A percentile compares a stretch with the other conserved stretches of the same genome.
These are phyloP conservation scores for Periconia macrospinosa DNA, from an alignment of 2,329 filamentous ascomycete genomes.

Conservation along the genomic window DNA sequence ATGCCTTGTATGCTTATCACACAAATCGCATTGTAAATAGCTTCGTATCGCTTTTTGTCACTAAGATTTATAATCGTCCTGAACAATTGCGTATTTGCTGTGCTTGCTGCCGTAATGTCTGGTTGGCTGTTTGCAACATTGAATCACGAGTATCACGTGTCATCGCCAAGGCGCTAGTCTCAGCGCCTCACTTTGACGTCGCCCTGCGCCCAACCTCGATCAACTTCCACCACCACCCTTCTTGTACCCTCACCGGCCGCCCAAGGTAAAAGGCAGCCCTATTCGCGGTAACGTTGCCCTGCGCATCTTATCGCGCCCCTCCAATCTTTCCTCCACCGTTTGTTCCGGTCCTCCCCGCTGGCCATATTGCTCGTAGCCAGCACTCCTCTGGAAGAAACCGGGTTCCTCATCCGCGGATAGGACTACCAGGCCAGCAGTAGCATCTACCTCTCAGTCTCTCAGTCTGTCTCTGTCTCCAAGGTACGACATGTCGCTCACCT, in stretches of 20 bases:
- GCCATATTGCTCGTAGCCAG: neutral
- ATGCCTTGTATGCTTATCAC: too few relatives aligned
- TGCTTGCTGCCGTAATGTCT: too few relatives aligned
- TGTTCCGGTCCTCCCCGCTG: neutral
- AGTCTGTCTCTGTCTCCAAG: constrained; percentile 8
- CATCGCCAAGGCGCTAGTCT: neutral
- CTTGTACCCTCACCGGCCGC: neutral
- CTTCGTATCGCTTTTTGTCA: too few relatives aligned
- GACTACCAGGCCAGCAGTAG: constrained; percentile 7
- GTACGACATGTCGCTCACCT: constrained; percentile 13
- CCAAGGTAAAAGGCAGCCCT: neutral
- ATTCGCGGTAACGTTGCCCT: neutral
- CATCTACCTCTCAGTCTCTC: neutral
- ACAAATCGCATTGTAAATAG: too few relatives aligned
- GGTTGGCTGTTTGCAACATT: too few relatives aligned
- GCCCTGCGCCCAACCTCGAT: neutral
- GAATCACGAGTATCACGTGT: neutral
- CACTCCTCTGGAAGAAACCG: neutral
- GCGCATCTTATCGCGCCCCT: neutral
- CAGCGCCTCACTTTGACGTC: neutral
- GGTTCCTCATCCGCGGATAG: constrained; percentile 4
- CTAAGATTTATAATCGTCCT: too few relatives aligned
- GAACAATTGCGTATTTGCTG: too few relatives aligned
- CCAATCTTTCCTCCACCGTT: neutral
- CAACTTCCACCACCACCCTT: neutral